Evolutionary conservation across 495 filamentous ascomycete species (phyloP), one percentile per base, ranked within the genome.

Genomic region (Aspergillus ostianus): DNA sequence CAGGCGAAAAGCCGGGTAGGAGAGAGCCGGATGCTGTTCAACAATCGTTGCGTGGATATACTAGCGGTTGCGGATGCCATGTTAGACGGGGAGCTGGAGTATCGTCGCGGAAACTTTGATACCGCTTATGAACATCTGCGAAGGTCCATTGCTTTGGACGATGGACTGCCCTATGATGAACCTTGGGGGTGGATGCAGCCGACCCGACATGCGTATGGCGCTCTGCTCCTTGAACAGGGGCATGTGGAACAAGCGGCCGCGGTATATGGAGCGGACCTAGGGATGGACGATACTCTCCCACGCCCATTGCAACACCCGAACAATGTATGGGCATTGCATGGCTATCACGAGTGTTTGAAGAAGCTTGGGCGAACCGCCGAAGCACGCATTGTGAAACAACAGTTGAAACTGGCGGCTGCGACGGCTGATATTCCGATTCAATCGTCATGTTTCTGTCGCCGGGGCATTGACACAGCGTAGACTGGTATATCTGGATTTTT

Each of bases 131-230:
- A 63, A 3, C 73, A 82, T 57, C 74, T 91, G 15, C 75, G 77
- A 0, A 56, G 63, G 12, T 78, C 87, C 0, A 83, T 87, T 20
- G 58, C 70, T 5, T 73, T 80, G 15, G 82, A 85, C 53, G 81
- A 85, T 51, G 57, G 59, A 0, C 74, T 89, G 19, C 80, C 79
- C 0, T 89, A 85, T 56, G 81, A 84, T 54, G 86, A 89, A 66
- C 86, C 86, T 1, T 89, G 85, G 86, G 83, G 83, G 0, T 86
- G 83, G 84, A 86, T 87, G 83, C 83, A 85, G 55, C 84, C 86
- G 3, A 82, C 83, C 0, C 74, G 84, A 3, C 86, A 89, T 66
- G 85, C 85, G 5, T 84, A 85, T 50, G 86, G 80, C 0, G 86
- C 85, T 0, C 73, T 89, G 0, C 66, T 86, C 7, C 66, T 84